A percentile compares a stretch with the other conserved stretches of the same genome.
Evolutionary conservation across 257 asterid species (phyloP).

Genomic region (Thymus mandschuricus): DNA sequence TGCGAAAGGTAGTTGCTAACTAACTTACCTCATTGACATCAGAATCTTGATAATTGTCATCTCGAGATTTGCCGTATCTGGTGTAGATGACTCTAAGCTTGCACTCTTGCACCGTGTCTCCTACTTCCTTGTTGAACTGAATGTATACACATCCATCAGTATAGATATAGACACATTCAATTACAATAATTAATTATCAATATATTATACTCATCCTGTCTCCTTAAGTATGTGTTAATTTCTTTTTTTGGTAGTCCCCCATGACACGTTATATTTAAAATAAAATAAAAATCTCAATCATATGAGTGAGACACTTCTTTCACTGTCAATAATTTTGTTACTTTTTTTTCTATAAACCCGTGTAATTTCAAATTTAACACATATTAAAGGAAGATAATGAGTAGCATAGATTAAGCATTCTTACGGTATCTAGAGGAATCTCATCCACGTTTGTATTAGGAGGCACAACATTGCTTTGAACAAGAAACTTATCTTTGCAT

Average conservation of each 20-base stretch:
- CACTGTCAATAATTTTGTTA: too few relatives aligned
- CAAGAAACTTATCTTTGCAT: constrained; percentile 77
- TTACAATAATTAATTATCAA: too few relatives aligned
- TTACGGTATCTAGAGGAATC: constrained; percentile 69
- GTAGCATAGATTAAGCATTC: constrained; percentile 9
- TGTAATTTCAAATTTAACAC: too few relatives aligned
- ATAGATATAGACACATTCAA: constrained; percentile 11
- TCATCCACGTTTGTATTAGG: constrained; percentile 59
- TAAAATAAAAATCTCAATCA: too few relatives aligned
- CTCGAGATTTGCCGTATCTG: constrained; percentile 37
- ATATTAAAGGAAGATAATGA: too few relatives aligned
- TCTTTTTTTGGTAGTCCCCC: too few relatives aligned
- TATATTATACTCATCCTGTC: too few relatives aligned
- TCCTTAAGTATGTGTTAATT: too few relatives aligned
- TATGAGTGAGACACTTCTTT: too few relatives aligned
- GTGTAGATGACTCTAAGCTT: constrained; percentile 75
- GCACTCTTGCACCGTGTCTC: constrained; percentile 57
- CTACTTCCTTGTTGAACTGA: constrained; percentile 74
- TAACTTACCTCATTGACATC: constrained; percentile 47
- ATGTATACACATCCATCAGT: not conserved
- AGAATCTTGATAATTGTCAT: constrained; percentile 32
- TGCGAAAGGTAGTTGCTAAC: too few relatives aligned
- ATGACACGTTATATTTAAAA: too few relatives aligned
- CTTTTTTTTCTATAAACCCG: too few relatives aligned
- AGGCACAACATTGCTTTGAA: constrained; percentile 65